Conservation (phyloP, 2,329 filamentous ascomycete species). For the Aureobasidium uvarum region DNA sequence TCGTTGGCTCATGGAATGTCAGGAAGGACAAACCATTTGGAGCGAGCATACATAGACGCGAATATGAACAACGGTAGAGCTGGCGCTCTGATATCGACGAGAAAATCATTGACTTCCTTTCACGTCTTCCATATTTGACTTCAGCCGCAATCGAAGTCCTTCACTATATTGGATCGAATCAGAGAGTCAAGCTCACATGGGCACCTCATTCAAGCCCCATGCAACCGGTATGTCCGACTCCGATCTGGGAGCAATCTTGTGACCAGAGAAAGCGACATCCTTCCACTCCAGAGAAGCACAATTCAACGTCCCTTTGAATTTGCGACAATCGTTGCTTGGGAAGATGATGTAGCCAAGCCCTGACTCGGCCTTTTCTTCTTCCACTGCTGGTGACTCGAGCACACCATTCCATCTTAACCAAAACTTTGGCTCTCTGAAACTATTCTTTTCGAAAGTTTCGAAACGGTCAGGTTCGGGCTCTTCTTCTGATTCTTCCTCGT, state of each 20-base stretch:
- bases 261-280: neutral
- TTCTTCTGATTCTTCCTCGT: constrained; percentile 3
- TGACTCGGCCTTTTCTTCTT: neutral
- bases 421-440: constrained; percentile 22
- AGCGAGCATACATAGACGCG: neutral
- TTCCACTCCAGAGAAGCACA: constrained; percentile 14
- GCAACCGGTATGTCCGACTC: constrained; percentile 10
- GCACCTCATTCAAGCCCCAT: neutral
- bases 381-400: neutral
- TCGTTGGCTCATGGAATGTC: neutral
- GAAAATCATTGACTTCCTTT: neutral
- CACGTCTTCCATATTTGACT: too few relatives aligned
- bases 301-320: constrained; percentile 16
- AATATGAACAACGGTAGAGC: neutral
- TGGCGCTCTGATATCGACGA: neutral
- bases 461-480: neutral
- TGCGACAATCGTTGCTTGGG: constrained; percentile 6
- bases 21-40: neutral
- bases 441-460: constrained; percentile 20
- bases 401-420: constrained; percentile 7
- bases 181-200: neutral
- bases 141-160: too few relatives aligned
- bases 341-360: constrained; percentile 14
- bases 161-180: too few relatives aligned
- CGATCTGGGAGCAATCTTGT: constrained; percentile 27